Evolutionary conservation across 208 protist species (phyloP), one percentile per base, ranked within the genome.

Genomic region (Crithidia brevicula): DNA sequence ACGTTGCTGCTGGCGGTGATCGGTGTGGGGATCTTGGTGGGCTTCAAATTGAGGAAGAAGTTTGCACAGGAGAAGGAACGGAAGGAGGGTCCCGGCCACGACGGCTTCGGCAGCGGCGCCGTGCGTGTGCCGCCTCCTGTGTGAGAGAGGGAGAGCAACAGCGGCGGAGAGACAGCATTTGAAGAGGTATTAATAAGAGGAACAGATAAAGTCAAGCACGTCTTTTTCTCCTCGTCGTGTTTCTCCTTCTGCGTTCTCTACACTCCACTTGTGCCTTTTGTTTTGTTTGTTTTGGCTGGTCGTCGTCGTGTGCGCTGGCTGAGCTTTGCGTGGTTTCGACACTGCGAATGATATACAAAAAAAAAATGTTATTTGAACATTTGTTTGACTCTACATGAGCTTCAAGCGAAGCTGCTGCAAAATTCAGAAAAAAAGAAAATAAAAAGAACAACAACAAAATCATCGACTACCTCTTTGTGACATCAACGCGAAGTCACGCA

Each of bases 1-100:
- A 88, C 86, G 38, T 56, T 92, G 27, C 60, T 88, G 66, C 51
- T 95, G 11, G 80, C 72, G 13, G 75, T 89, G 10, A 33, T 90
- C 13, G 86, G 75, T 2, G 25, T 76, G 1, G 64, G 74, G n/a
- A 27, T 91, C 13, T 33, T 92, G 16, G 36, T 61, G 3, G 79
- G 56, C 13, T 65, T 78, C n/a, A 60, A 75, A 8, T 72, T 87
- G 1, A 74, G 72, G 50, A 83, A 81, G 60, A 74, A 54, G 62
- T 74, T 74, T 18, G 50, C 31, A 51, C 59, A 56, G 49, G 59
- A 67, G 40, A 56, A 56, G 50, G 59, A 67, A 4, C 33, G 40
- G 42, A 66, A 58, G 36, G 67, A 67, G 13, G 49, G 40, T 25
- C 20, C 8, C 1, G 43, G 28, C 3, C 18, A 50, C n/a, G 58